phyloP scores from a whole-genome alignment of 768 basidiomycete species.

The Exsudoporus frostii region DNA sequence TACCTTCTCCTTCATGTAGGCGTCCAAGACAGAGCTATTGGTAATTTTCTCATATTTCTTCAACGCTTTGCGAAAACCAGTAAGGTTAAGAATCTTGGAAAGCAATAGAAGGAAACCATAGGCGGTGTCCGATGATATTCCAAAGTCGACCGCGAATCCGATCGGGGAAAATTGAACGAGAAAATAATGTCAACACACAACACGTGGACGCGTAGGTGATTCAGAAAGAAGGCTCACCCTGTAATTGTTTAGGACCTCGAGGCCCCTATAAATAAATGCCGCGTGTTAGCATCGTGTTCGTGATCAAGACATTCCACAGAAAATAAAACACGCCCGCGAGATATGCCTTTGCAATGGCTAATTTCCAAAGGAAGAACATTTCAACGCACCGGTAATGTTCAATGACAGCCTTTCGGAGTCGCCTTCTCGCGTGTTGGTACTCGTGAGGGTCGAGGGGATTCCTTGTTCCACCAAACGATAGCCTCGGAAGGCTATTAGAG shows the following conservation, averaged over 20 bases:
- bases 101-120: not conserved
- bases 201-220: not conserved
- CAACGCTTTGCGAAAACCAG: conserved; percentile 82
- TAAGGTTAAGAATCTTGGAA: conserved; percentile 74
- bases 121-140: not conserved
- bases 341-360: not conserved
- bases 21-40: conserved; percentile 67
- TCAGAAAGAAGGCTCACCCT: conserved; percentile 42
- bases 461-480: not conserved
- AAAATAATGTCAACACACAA: not conserved
- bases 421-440: conserved; percentile 78
- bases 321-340: not conserved
- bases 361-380: not conserved
- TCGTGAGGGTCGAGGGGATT: conserved; percentile 61
- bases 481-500: not conserved
- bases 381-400: conserved; percentile 71
- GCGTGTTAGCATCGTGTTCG: conserved; percentile 5
- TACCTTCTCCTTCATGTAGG: conserved; percentile 80
- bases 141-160: not conserved
- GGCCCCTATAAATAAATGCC: conserved; percentile 41
- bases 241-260: conserved; percentile 89
- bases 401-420: conserved; percentile 74
- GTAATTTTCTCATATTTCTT: conserved; percentile 86
- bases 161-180: not conserved
- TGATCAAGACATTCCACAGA: not conserved